These are phyloP conservation scores for Aureobasidium sp. DNA, from an alignment of 2,329 filamentous ascomycete species.

Conservation along the genomic window DNA sequence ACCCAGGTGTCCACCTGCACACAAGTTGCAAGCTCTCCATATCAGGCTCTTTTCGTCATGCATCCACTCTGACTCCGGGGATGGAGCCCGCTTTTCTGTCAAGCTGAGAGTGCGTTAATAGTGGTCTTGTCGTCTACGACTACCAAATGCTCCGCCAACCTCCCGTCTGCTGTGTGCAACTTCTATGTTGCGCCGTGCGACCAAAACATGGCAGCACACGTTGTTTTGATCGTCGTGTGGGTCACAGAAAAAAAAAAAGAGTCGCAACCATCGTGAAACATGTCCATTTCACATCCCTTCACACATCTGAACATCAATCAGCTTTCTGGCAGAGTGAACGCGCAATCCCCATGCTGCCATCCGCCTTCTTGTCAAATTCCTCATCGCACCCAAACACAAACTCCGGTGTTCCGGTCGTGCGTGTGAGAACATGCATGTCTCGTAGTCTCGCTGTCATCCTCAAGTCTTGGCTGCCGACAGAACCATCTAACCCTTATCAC, in stretches of 20 bases:
- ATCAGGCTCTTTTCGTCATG: slow-evolving; percentile 8
- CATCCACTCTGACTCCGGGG: neutral
- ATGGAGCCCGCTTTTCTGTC: neutral
- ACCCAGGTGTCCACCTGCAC: too few relatives aligned
- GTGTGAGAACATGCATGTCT: slow-evolving; percentile 4
- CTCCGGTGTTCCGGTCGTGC: slow-evolving; percentile 3
- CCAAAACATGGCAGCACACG: slow-evolving; percentile 6
- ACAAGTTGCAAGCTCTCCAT: neutral
- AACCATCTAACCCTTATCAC: neutral
- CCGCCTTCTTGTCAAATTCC: neutral
- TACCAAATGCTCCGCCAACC: slow-evolving; percentile 7
- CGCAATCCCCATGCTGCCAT: slow-evolving; percentile 5
- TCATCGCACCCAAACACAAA: slow-evolving; percentile 2
- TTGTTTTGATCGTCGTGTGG: slow-evolving; percentile 6
- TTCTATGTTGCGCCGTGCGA: slow-evolving; percentile 9
- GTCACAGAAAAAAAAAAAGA: neutral
- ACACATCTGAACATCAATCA: neutral
- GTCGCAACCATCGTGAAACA: slow-evolving; percentile 14
- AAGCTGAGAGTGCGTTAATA: neutral
- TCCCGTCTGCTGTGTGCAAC: neutral
- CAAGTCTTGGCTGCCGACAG: slow-evolving; percentile 10
- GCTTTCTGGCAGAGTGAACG: neutral
- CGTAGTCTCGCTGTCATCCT: slow-evolving; percentile 1
- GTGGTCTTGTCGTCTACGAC: neutral
- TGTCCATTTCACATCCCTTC: slow-evolving; percentile 11